A percentile compares a stretch with the other conserved stretches of the same genome.
phyloP scores from a whole-genome alignment of 306 rosid species.

The Quercus ilex region DNA sequence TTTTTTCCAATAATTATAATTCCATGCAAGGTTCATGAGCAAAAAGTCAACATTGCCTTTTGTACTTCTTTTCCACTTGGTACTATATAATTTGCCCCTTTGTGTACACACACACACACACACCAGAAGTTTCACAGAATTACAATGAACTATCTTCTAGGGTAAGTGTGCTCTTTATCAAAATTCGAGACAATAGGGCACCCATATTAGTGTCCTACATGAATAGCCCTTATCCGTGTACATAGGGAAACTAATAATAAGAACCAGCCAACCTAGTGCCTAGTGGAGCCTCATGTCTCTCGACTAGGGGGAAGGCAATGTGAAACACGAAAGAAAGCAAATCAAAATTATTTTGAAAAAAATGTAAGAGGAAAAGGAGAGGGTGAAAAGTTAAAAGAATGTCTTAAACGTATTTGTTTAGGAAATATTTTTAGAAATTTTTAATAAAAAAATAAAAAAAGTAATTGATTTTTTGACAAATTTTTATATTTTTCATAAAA shows the following conservation, averaged over 20 bases:
- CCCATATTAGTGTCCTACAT: not conserved
- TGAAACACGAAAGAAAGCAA: not conserved
- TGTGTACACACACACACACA: not conserved
- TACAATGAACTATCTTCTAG: not conserved
- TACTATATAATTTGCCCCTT: not conserved
- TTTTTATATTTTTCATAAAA: no score
- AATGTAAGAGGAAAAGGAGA: not conserved
- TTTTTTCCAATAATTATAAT: not conserved
- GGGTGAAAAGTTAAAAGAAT: no score
- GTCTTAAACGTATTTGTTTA: no score
- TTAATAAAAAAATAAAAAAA: no score
- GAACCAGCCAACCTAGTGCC: conserved; percentile 40
- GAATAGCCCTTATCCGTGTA: not conserved
- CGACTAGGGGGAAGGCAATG: conserved; percentile 1
- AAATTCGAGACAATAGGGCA: not conserved
- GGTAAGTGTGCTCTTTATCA: not conserved
- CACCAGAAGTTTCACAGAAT: not conserved
- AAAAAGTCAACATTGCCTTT: not conserved
- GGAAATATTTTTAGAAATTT: no score
- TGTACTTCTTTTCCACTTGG: not conserved
- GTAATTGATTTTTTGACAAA: no score
- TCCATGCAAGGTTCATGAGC: not conserved
- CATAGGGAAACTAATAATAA: conserved; percentile 21
- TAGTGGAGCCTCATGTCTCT: conserved; percentile 32
- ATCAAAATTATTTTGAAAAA: not conserved